Evolutionary conservation across 148 eudicot species (phyloP), one percentile per base, ranked within the genome.

Genomic region (Pharnaceum exiguum): DNA sequence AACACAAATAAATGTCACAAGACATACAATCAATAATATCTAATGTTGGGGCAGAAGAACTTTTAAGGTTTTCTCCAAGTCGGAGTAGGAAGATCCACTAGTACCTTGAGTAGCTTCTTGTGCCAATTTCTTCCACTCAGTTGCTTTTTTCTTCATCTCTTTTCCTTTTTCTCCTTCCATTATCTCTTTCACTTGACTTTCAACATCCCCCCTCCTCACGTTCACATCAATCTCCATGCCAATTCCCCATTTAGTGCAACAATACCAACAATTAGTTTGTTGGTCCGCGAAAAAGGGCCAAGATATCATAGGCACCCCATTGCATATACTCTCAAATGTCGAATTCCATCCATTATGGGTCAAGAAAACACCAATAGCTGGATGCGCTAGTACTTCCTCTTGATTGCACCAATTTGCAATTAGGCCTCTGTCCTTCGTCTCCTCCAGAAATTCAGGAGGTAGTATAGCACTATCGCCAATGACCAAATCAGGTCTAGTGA

Each of bases 231-330:
- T 71, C 62, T 71, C 75, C 70, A 58, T 46, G 0, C 70, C 70
- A 22, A 71, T 23, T 1, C 70, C 70, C 75, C 64, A 71, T 28
- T 65, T 18, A 4, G 38, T 48, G 46, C 75, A 71, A 15, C 43
- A 43, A 21, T 16, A 71, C 75, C 75, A 59, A 51, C 70, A 65
- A 23, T 71, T 71, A 3, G 75, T 65, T 17, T 45, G 70, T 28
- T 71, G 75, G 19, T 71, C 75, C 6, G 70, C 65, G 16, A 71
- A 71, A 45, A 71, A 65, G 2, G 75, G 75, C 75, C 75, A 71
- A 29, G 70, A 65, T 7, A 71, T 59, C 75, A 71, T 71, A 0
- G 75, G 65, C 25, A n/a, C n/a, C n/a, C n/a, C n/a, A n/a, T n/a
- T n/a, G n/a, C n/a, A n/a, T n/a, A n/a, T n/a, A n/a, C n/a, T n/a